These are phyloP conservation scores for Favolaschia claudopus DNA, from an alignment of 768 basidiomycete genomes.

Conservation along the genomic window DNA sequence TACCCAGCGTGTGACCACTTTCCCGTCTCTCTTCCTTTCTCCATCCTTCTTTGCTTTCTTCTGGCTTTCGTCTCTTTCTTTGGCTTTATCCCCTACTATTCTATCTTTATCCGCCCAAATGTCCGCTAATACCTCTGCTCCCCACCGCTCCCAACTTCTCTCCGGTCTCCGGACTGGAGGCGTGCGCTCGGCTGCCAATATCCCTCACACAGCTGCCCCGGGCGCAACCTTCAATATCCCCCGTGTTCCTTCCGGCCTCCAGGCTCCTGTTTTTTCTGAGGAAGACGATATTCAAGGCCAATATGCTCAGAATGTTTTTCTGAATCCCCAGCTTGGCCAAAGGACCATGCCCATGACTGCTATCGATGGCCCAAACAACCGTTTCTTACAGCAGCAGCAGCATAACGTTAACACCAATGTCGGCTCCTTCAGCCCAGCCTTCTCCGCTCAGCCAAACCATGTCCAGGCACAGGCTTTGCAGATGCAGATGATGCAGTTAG, in stretches of 20 bases:
- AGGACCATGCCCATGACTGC: constrained; percentile 65
- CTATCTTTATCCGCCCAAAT: constrained; percentile 20
- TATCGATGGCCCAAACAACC: constrained; percentile 71
- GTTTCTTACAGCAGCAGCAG: constrained; percentile 73
- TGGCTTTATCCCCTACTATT: constrained; percentile 3
- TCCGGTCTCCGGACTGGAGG: constrained; percentile 90
- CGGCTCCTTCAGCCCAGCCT: constrained; percentile 60
- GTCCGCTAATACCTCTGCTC: constrained; percentile 32
- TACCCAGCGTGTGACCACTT: too few relatives aligned
- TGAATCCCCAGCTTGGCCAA: constrained; percentile 43
- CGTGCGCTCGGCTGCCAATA: constrained; percentile 69
- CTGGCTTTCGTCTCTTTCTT: not conserved
- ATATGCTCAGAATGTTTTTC: constrained; percentile 59
- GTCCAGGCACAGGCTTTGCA: constrained; percentile 73
- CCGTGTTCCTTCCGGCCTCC: constrained; percentile 57
- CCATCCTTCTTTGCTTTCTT: not conserved
- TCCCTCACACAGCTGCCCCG: constrained; percentile 77
- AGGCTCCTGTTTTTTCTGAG: constrained; percentile 50
- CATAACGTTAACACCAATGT: constrained; percentile 60
- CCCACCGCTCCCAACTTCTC: constrained; percentile 82
- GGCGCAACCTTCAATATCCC: constrained; percentile 64
- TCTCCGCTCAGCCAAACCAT: constrained; percentile 57
- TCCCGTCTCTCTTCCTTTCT: not conserved
- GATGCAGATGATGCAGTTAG: constrained; percentile 87
- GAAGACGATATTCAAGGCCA: constrained; percentile 61